These are phyloP conservation scores for Erysimum cheiri DNA, from an alignment of 441 rosid genomes.

Conservation along the genomic window DNA sequence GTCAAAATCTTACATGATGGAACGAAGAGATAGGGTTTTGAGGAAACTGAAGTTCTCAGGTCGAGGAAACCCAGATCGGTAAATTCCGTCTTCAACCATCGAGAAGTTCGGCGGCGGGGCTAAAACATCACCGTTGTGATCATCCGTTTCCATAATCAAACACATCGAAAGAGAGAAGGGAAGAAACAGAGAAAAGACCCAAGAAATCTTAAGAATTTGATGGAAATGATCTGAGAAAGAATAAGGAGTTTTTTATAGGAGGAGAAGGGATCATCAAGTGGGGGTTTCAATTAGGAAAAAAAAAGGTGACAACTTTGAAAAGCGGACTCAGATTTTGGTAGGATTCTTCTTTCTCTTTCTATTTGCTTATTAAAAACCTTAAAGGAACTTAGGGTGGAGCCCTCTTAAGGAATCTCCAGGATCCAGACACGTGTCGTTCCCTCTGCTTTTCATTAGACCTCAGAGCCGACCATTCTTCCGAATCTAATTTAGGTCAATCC, in stretches of 20 bases:
- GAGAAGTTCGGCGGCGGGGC: slow-evolving; percentile 78
- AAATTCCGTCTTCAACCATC: slow-evolving; percentile 81
- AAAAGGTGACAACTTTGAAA: slow-evolving; percentile 41
- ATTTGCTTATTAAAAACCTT: neutral
- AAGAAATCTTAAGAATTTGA: neutral
- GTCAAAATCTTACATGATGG: slow-evolving; percentile 64
- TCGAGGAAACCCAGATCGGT: slow-evolving; percentile 72
- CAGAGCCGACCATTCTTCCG: slow-evolving; percentile 16
- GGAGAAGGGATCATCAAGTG: slow-evolving; percentile 38
- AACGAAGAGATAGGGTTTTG: slow-evolving; percentile 71
- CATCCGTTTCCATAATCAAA: slow-evolving; percentile 40
- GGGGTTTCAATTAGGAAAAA: slow-evolving; percentile 3
- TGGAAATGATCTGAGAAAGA: slow-evolving; percentile 10
- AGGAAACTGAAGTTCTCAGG: slow-evolving; percentile 67
- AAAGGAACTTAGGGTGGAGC: slow-evolving; percentile 26
- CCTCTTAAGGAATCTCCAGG: slow-evolving; percentile 3
- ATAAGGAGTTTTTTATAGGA: slow-evolving; percentile 16
- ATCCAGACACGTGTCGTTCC: slow-evolving; percentile 40
- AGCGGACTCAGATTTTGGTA: slow-evolving; percentile 36
- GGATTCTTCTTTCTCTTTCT: slow-evolving; percentile 14
- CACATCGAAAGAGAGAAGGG: slow-evolving; percentile 41
- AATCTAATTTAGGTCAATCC: slow-evolving; percentile 19
- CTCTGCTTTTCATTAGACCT: slow-evolving; percentile 17
- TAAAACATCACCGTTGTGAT: slow-evolving; percentile 41
- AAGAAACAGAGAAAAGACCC: slow-evolving; percentile 27